phyloP scores from a whole-genome alignment of 2,329 filamentous ascomycete species.

The Rutstroemia sp. region DNA sequence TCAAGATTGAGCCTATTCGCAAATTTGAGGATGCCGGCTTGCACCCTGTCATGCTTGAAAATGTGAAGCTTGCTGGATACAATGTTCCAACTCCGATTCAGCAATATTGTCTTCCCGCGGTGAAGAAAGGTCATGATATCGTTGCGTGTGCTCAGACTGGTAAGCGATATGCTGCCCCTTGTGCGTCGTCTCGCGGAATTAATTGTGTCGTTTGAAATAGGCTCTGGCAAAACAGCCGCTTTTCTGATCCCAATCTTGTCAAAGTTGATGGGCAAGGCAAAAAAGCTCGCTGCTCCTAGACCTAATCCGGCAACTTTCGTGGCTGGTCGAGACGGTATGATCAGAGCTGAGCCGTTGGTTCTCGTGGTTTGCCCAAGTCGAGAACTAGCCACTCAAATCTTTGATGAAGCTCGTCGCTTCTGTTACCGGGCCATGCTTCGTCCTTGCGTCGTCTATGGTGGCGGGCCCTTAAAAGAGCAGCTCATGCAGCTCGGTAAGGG shows the following conservation, averaged over 20 bases:
- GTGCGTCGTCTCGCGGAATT: neutral
- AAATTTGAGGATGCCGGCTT: slow-evolving; percentile 70
- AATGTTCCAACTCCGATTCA: slow-evolving; percentile 76
- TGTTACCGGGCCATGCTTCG: slow-evolving; percentile 95
- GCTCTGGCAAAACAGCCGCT: slow-evolving; percentile 92
- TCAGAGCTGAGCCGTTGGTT: slow-evolving; percentile 80
- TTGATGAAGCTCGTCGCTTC: slow-evolving; percentile 85
- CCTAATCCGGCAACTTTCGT: slow-evolving; percentile 56
- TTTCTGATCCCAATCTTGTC: slow-evolving; percentile 86
- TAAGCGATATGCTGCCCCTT: slow-evolving; percentile 36
- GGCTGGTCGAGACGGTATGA: slow-evolving; percentile 36
- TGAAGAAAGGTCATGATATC: slow-evolving; percentile 70
- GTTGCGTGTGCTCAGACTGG: slow-evolving; percentile 91
- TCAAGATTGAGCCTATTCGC: slow-evolving; percentile 43
- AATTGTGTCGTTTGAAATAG: slow-evolving; percentile 38
- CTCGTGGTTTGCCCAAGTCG: slow-evolving; percentile 80
- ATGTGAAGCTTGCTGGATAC: slow-evolving; percentile 69
- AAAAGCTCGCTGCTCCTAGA: slow-evolving; percentile 72
- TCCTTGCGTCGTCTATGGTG: slow-evolving; percentile 84
- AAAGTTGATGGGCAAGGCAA: slow-evolving; percentile 91
- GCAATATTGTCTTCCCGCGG: slow-evolving; percentile 72
- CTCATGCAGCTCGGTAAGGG: slow-evolving; percentile 68
- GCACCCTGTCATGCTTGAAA: slow-evolving; percentile 75
- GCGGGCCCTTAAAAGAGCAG: slow-evolving; percentile 64
- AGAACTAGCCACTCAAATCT: slow-evolving; percentile 89